Base-by-base conservation (phyloP, 805 yeast species). In the Scheffersomyces ergatensis region DNA sequence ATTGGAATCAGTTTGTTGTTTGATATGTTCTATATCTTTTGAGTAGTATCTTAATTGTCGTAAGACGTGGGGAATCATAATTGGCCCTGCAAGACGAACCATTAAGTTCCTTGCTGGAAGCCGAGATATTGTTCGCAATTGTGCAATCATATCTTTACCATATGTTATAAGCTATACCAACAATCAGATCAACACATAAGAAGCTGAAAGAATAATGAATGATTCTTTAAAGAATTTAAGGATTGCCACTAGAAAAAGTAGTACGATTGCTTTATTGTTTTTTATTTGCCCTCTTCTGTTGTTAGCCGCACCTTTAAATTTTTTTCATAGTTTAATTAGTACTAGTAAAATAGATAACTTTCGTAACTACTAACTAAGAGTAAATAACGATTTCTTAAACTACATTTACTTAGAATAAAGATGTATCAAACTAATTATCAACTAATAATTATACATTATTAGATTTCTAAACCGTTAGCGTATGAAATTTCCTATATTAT, bases 371-470 rank as follows among this genome's bases (percentile, higher is more conserved):
- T n/a, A n/a, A n/a, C n/a, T n/a, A n/a, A n/a, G n/a, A n/a, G n/a
- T n/a, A n/a, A n/a, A n/a, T n/a, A n/a, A n/a, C n/a, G n/a, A n/a
- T n/a, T n/a, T n/a, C n/a, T n/a, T n/a, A n/a, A n/a, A n/a, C n/a
- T n/a, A n/a, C n/a, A n/a, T n/a, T n/a, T n/a, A 25, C 13, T 11
- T 25, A 9, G 5, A 25, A 5, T 25, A 11, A 25, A 25, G 8
- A 41, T 64, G 68, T 63, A 46, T 52, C 68, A 63, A 50, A 53
- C 60, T 59, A 57, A 60, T 58, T 56, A 45, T 48, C 49, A 40
- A 23, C 60, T 51, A 47, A 46, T 46, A 51, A 45, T 21, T 6
- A 17, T 34, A 42, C 38, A 41, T 38, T 45, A 48, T 51, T 49
- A 53, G 60, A 29, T 52, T 39, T 54, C 57, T 49, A 49, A 51